Evolutionary conservation across 176 grass and related monocot genomes (phyloP).

Genomic region (Areca catechu): DNA sequence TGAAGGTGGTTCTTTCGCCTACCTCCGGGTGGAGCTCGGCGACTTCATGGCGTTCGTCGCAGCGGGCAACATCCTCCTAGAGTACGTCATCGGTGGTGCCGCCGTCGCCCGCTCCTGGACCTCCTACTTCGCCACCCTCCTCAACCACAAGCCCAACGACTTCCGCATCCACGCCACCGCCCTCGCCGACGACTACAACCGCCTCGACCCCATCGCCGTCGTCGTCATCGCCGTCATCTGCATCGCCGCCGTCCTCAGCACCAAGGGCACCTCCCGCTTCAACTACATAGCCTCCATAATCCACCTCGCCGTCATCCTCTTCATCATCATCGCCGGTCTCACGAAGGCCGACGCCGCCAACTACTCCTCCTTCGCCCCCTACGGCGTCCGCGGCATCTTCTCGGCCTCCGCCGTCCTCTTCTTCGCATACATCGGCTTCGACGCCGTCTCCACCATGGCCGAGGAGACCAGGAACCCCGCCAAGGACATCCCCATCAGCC

Average conservation of each 20-base stretch:
- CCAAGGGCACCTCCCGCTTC: slow-evolving; percentile 82
- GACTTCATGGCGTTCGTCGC: slow-evolving; percentile 86
- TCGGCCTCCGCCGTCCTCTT: slow-evolving; percentile 66
- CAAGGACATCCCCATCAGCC: slow-evolving; percentile 63
- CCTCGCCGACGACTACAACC: slow-evolving; percentile 45
- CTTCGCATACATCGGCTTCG: slow-evolving; percentile 89
- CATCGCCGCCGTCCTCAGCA: slow-evolving; percentile 43
- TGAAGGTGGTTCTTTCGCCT: slow-evolving; percentile 75
- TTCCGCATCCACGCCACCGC: slow-evolving; percentile 63
- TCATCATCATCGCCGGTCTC: slow-evolving; percentile 59
- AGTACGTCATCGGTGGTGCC: slow-evolving; percentile 66
- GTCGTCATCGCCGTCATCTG: slow-evolving; percentile 45
- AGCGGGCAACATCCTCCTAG: slow-evolving; percentile 83
- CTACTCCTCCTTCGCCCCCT: slow-evolving; percentile 44
- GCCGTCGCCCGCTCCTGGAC: slow-evolving; percentile 76
- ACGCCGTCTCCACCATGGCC: slow-evolving; percentile 83
- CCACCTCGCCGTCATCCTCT: slow-evolving; percentile 52
- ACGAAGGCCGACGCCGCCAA: slow-evolving; percentile 34
- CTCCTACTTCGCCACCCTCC: slow-evolving; percentile 82
- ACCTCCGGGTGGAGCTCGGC: slow-evolving; percentile 76
- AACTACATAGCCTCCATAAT: slow-evolving; percentile 74
- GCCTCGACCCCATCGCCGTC: slow-evolving; percentile 76
- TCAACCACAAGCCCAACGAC: slow-evolving; percentile 44
- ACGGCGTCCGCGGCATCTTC: slow-evolving; percentile 52
- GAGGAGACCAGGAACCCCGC: slow-evolving; percentile 79